Conservation (phyloP, 202 grass and related monocot genomes). For the Digitaria exilis region DNA sequence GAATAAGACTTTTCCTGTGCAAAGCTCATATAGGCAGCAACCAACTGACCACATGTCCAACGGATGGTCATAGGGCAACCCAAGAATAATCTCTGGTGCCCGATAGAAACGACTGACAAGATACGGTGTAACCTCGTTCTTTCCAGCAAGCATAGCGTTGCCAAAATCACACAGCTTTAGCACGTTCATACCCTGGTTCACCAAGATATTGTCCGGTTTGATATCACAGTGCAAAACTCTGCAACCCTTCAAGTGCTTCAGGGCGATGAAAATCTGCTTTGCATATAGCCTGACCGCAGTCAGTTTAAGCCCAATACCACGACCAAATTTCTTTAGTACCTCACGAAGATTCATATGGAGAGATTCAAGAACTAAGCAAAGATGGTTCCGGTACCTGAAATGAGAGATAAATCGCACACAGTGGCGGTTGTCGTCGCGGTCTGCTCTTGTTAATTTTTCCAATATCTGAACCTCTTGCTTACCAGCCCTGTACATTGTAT, state of each 20-base stretch:
- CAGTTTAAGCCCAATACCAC: slow-evolving; percentile 57
- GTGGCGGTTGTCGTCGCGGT: slow-evolving; percentile 58
- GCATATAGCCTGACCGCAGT: slow-evolving; percentile 58
- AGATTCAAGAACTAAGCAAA: slow-evolving; percentile 81
- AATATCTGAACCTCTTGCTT: slow-evolving; percentile 62
- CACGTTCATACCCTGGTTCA: slow-evolving; percentile 62
- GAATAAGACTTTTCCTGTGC: slow-evolving; percentile 62
- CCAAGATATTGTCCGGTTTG: slow-evolving; percentile 60
- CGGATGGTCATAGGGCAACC: slow-evolving; percentile 65
- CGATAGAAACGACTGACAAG: slow-evolving; percentile 79
- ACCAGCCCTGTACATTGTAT: slow-evolving; percentile 60
- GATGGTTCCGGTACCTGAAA: slow-evolving; percentile 83
- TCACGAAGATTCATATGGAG: slow-evolving; percentile 80
- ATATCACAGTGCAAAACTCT: slow-evolving; percentile 73
- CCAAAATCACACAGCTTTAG: slow-evolving; percentile 79
- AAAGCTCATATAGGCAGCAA: slow-evolving; percentile 75
- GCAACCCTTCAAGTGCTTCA: slow-evolving; percentile 66
- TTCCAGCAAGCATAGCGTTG: slow-evolving; percentile 68
- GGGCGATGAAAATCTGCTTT: slow-evolving; percentile 68
- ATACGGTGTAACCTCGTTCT: slow-evolving; percentile 69
- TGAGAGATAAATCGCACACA: slow-evolving; percentile 63
- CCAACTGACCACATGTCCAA: slow-evolving; percentile 78
- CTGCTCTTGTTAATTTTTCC: slow-evolving; percentile 50
- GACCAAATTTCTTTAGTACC: slow-evolving; percentile 60
- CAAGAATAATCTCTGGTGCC: slow-evolving; percentile 76